These are phyloP conservation scores for Apiotrichum laibachii DNA, from an alignment of 1,284 basidiomycete species.

Conservation along the genomic window DNA sequence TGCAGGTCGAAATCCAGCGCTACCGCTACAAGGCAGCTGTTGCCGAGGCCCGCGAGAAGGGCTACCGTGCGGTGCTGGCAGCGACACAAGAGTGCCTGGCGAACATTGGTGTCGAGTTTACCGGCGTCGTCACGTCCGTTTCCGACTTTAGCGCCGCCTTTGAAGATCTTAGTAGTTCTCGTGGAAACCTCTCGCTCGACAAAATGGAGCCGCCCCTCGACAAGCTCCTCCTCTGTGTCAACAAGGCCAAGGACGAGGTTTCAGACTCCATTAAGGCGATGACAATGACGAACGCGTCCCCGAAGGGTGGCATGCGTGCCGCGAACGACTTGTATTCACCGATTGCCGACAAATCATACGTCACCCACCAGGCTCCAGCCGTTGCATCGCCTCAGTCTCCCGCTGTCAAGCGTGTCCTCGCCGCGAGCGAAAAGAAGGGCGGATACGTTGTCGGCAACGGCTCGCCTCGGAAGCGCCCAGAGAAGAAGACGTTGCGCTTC, in stretches of 20 bases:
- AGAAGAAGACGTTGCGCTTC: slow-evolving; percentile 6
- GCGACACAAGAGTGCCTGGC: slow-evolving; percentile 69
- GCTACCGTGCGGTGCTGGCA: slow-evolving; percentile 62
- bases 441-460: slow-evolving; percentile 10
- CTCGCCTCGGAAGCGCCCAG: slow-evolving; percentile 8
- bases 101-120: slow-evolving; percentile 55
- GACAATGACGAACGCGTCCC: background rate
- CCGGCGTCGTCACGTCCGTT: slow-evolving; percentile 53
- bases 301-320: background rate
- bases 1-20: slow-evolving; percentile 65
- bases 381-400: slow-evolving; percentile 9
- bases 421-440: slow-evolving; percentile 11
- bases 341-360: background rate
- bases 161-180: background rate
- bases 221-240: slow-evolving; percentile 1
- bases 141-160: too few relatives aligned
- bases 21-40: slow-evolving; percentile 70
- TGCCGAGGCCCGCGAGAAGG: slow-evolving; percentile 66
- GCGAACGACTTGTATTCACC: background rate
- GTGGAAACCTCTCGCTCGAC: background rate
- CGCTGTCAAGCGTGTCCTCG: slow-evolving; percentile 10
- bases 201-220: background rate
- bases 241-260: slow-evolving; percentile 2
- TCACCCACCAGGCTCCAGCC: background rate
- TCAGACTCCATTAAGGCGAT: slow-evolving; percentile 4